phyloP scores from a whole-genome alignment of 164 flowering plant species.

The Berberis thunbergii region DNA sequence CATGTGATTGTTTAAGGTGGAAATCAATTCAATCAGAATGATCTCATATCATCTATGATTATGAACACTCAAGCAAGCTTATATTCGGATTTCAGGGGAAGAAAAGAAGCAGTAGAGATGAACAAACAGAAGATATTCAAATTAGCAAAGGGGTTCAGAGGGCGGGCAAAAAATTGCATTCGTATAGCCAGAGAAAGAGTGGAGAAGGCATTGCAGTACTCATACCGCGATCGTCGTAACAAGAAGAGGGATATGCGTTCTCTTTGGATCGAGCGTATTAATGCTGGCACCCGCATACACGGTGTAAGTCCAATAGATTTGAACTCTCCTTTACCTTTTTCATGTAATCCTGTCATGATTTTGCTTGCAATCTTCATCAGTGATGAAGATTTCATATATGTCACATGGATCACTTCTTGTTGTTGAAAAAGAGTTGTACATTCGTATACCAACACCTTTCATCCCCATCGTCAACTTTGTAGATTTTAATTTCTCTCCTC shows the following conservation, averaged over 20 bases:
- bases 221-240: constrained; percentile 78
- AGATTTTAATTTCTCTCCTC: no score
- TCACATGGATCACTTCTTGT: no score
- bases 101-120: constrained; percentile 6
- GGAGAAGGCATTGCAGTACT: constrained; percentile 87
- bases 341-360: background rate
- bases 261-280: constrained; percentile 92
- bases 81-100: no score
- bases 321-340: background rate
- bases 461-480: no score
- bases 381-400: no score
- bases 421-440: no score
- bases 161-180: constrained; percentile 89
- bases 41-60: no score
- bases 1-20: no score
- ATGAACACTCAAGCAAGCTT: no score
- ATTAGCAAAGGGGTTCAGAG: constrained; percentile 83
- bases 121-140: constrained; percentile 39
- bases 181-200: constrained; percentile 87
- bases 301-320: constrained; percentile 36
- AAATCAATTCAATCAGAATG: no score
- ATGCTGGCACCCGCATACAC: constrained; percentile 74
- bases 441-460: no score
- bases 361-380: background rate
- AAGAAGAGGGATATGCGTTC: constrained; percentile 95